phyloP scores from a whole-genome alignment of 192 early-diverging fungal genomes.

The Coemansia guatemalensis region DNA sequence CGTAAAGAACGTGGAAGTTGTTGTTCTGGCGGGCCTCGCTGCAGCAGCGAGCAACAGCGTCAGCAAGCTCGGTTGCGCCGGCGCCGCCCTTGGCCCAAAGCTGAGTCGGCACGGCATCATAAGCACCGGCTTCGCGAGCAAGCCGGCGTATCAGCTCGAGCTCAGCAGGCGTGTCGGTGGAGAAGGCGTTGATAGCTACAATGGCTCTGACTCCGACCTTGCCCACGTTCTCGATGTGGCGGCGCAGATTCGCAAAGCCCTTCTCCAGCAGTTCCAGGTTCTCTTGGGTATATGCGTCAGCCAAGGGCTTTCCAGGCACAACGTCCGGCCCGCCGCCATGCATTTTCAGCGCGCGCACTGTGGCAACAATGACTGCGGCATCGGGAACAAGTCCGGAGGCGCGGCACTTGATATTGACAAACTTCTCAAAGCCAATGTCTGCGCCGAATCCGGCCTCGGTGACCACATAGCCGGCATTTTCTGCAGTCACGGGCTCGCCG shows the following conservation, averaged over 20 bases:
- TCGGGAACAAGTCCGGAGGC: conserved; percentile 83
- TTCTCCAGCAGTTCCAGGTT: conserved; percentile 80
- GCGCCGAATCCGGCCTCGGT: conserved; percentile 99
- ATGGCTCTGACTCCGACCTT: conserved; percentile 89
- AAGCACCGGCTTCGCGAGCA: conserved; percentile 83
- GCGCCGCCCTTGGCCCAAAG: conserved; percentile 94
- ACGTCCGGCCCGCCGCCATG: conserved; percentile 97
- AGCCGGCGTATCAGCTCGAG: conserved; percentile 70
- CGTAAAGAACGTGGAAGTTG: conserved; percentile 88
- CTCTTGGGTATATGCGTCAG: conserved; percentile 86
- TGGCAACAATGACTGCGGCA: conserved; percentile 91
- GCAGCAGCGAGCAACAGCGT: conserved; percentile 63
- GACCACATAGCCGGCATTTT: conserved; percentile 78
- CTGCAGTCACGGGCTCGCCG: conserved; percentile 46
- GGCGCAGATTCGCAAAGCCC: conserved; percentile 84
- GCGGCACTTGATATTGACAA: conserved; percentile 99
- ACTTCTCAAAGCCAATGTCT: conserved; percentile 99
- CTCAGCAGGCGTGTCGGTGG: conserved; percentile 84
- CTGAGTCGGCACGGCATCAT: conserved; percentile 81
- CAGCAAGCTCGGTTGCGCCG: conserved; percentile 84
- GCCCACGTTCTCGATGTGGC: conserved; percentile 89
- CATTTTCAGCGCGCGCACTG: conserved; percentile 93
- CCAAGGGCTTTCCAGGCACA: conserved; percentile 83
- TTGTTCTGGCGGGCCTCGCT: conserved; percentile 2
- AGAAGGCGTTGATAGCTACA: conserved; percentile 91